A percentile compares a stretch with the other conserved stretches of the same genome.
These are phyloP conservation scores for Calonectria hawksworthii DNA, from an alignment of 2,329 filamentous ascomycete species.

Conservation along the genomic window DNA sequence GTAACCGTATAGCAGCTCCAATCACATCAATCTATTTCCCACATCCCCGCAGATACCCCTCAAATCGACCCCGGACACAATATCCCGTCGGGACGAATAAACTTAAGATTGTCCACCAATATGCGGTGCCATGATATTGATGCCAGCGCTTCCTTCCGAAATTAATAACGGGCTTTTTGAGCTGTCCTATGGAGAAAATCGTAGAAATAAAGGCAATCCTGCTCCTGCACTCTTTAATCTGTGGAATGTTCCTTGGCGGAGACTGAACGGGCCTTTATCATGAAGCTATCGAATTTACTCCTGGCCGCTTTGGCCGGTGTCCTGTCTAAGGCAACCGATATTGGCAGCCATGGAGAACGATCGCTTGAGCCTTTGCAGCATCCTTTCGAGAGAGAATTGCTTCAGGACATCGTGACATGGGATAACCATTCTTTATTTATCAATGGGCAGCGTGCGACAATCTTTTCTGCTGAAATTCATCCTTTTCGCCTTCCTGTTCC, in stretches of 20 bases:
- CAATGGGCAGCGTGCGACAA: constrained; percentile 76
- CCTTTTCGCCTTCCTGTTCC: constrained; percentile 69
- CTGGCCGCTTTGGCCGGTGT: constrained; percentile 10
- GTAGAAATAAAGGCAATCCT: not conserved
- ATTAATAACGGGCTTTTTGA: not conserved
- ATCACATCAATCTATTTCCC: not conserved
- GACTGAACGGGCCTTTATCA: not conserved
- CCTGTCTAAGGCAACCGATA: constrained; percentile 30
- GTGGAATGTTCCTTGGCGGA: not conserved
- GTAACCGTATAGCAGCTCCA: not conserved
- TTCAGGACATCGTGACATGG: constrained; percentile 71
- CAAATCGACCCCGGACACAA: not conserved
- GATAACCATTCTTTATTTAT: constrained; percentile 80
- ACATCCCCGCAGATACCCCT: not conserved
- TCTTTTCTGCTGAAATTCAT: constrained; percentile 83
- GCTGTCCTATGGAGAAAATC: not conserved
- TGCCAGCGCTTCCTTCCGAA: not conserved
- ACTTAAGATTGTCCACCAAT: constrained; percentile 7
- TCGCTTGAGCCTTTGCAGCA: constrained; percentile 41
- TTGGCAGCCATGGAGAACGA: constrained; percentile 32
- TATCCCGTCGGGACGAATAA: not conserved
- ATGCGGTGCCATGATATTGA: not conserved
- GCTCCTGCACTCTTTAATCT: not conserved
- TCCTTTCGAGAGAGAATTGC: constrained; percentile 39
- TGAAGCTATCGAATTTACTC: constrained; percentile 34